Evolutionary conservation across 441 rosid species (phyloP).

Genomic region (Populus tomentosa): DNA sequence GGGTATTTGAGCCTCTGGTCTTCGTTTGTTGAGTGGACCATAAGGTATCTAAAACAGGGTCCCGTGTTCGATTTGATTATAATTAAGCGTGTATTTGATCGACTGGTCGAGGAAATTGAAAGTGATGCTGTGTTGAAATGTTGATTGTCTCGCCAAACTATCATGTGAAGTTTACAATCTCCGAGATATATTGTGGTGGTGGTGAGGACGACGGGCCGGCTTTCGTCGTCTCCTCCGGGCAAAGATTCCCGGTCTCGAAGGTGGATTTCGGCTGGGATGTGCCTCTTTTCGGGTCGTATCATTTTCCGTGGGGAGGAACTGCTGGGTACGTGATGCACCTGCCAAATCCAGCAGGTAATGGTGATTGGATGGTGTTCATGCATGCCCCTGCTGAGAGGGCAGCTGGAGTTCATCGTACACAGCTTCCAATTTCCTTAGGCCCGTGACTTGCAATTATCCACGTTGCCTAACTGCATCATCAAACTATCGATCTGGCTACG

Average conservation of each 20-base stretch:
- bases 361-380: slow-evolving; percentile 72
- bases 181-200: slow-evolving; percentile 45
- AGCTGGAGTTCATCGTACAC: slow-evolving; percentile 46
- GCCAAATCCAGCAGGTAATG: slow-evolving; percentile 53
- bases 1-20: slow-evolving; percentile 16
- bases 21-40: slow-evolving; percentile 26
- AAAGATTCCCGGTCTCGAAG: slow-evolving; percentile 39
- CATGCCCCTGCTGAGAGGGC: slow-evolving; percentile 48
- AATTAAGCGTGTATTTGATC: not conserved
- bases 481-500: too few relatives aligned
- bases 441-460: slow-evolving; percentile 44
- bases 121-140: not conserved
- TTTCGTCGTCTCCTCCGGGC: slow-evolving; percentile 78
- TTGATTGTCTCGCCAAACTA: not conserved
- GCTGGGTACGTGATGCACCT: slow-evolving; percentile 88
- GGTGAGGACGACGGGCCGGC: slow-evolving; percentile 54
- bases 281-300: slow-evolving; percentile 65
- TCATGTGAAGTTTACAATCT: too few relatives aligned
- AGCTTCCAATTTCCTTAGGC: slow-evolving; percentile 45
- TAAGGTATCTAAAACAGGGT: slow-evolving; percentile 19
- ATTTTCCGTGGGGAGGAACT: slow-evolving; percentile 80
- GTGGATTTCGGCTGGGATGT: slow-evolving; percentile 80
- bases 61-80: slow-evolving; percentile 29
- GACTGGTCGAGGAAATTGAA: not conserved
- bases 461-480: not conserved